These are phyloP conservation scores for Luffa acutangula DNA, from an alignment of 306 rosid genomes.

Conservation along the genomic window DNA sequence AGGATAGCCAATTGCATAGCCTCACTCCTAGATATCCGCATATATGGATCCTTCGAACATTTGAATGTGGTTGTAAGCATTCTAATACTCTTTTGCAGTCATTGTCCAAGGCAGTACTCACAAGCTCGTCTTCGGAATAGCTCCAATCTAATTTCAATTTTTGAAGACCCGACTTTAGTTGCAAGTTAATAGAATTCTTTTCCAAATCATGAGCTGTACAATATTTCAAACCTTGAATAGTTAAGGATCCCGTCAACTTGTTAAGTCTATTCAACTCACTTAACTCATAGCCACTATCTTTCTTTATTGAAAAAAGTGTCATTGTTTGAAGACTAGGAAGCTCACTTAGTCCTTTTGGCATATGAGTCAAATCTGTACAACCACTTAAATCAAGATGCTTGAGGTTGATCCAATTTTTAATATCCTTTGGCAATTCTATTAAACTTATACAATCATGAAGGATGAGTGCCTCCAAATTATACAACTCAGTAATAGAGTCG, in stretches of 20 bases:
- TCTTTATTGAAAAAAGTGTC: background rate
- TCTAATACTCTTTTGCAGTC: background rate
- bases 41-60: background rate
- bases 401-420: constrained; percentile 2
- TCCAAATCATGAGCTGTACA: background rate
- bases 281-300: background rate
- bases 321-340: constrained; percentile 7
- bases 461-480: background rate
- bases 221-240: background rate
- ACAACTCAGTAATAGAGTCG: background rate
- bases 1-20: background rate
- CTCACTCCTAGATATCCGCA: background rate
- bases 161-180: background rate
- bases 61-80: background rate
- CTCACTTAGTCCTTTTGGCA: constrained; percentile 11
- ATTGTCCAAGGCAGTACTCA: background rate
- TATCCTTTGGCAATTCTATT: constrained; percentile 3
- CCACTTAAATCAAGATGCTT: background rate
- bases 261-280: background rate
- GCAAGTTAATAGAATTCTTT: background rate
- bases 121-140: background rate
- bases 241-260: background rate
- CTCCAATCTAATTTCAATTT: background rate
- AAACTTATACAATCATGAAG: fast-evolving
- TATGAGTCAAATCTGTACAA: background rate